phyloP scores from a whole-genome alignment of 305 asterid genomes.

The Solanum hybrid region DNA sequence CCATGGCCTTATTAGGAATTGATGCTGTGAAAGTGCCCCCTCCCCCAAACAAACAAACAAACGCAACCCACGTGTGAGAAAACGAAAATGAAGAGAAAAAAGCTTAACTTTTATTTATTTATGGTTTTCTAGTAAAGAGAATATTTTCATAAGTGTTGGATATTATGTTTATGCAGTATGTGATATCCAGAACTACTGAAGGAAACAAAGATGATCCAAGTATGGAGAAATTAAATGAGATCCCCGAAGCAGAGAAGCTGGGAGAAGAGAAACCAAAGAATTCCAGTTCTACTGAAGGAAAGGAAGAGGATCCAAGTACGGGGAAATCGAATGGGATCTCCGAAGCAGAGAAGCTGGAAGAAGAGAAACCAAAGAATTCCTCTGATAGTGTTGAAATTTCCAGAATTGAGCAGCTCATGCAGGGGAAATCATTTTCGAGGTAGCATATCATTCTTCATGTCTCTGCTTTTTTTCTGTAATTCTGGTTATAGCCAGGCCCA shows the following conservation, averaged over 20 bases:
- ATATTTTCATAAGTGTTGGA: neutral
- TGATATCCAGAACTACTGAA: constrained; percentile 33
- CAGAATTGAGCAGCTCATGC: constrained; percentile 64
- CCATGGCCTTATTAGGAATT: neutral
- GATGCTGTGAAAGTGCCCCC: neutral
- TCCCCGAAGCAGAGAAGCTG: neutral
- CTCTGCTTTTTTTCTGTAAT: neutral
- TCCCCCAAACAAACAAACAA: neutral
- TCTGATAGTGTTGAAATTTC: constrained; percentile 33
- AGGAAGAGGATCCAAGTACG: constrained; percentile 20
- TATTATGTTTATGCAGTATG: constrained; percentile 38
- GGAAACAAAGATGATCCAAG: constrained; percentile 23
- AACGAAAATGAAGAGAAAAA: neutral
- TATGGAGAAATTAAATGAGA: constrained; percentile 4
- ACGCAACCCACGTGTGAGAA: neutral
- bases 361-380: constrained; percentile 9
- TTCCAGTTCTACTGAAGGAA: constrained; percentile 34
- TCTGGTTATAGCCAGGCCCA: neutral
- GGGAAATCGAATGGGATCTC: constrained; percentile 5
- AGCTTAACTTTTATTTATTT: neutral
- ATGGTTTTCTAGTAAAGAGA: neutral
- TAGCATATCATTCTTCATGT: constrained; percentile 8
- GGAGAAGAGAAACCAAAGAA: constrained; percentile 8
- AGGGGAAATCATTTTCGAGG: constrained; percentile 64
- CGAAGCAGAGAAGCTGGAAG: constrained; percentile 3